These are phyloP conservation scores for Lactarius akahatsu DNA, from an alignment of 768 basidiomycete species.

Conservation along the genomic window DNA sequence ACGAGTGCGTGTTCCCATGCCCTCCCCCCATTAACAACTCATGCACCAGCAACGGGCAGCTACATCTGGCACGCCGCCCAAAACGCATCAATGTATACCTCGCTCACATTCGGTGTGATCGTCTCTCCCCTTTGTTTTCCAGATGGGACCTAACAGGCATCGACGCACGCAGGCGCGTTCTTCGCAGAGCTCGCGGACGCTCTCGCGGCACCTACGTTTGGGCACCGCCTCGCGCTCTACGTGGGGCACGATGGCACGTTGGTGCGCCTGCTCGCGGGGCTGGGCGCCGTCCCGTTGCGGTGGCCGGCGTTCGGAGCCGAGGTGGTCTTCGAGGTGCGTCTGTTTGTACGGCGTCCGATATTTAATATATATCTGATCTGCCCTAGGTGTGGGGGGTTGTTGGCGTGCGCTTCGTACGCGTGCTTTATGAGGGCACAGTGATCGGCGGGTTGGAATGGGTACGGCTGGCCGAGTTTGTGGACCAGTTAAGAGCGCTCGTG, in stretches of 20 bases:
- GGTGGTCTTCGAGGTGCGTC: constrained; percentile 46
- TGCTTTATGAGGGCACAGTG: constrained; percentile 46
- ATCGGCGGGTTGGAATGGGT: constrained; percentile 42
- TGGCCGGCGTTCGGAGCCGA: constrained; percentile 52
- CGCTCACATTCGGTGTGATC: constrained; percentile 44
- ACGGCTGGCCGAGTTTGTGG: constrained; percentile 38
- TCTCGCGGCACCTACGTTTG: constrained; percentile 38
- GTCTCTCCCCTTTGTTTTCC: neutral
- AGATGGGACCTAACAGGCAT: neutral
- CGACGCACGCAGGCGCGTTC: constrained; percentile 41
- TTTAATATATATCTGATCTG: neutral
- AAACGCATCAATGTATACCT: constrained; percentile 44
- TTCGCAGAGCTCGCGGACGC: constrained; percentile 43
- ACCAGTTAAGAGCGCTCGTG: constrained; percentile 37
- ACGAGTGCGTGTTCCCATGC: constrained; percentile 35
- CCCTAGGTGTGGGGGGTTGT: constrained; percentile 43
- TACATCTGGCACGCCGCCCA: constrained; percentile 52
- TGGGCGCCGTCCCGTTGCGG: constrained; percentile 40
- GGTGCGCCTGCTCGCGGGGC: constrained; percentile 40
- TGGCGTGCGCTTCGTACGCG: constrained; percentile 39
- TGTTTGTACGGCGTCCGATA: neutral
- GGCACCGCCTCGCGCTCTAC: constrained; percentile 42
- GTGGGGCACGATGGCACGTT: constrained; percentile 52
- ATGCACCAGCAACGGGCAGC: constrained; percentile 30
- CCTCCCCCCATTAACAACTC: neutral